These are phyloP conservation scores for Mycena citricolor DNA, from an alignment of 1,284 basidiomycete species.

Conservation along the genomic window DNA sequence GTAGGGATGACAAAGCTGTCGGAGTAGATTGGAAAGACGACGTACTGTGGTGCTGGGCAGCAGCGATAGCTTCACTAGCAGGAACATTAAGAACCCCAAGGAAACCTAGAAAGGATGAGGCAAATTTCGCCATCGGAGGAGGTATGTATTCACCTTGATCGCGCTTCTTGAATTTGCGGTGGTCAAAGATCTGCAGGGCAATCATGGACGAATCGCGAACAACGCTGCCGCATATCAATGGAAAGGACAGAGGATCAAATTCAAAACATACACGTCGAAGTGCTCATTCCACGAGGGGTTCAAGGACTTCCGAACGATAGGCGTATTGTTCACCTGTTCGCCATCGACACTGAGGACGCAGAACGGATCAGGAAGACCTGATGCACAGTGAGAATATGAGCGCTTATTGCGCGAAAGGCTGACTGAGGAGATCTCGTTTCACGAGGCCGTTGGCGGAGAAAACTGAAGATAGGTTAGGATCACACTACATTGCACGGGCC, in stretches of 20 bases:
- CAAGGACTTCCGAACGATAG: slow-evolving; percentile 79
- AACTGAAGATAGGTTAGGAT: slow-evolving; percentile 47
- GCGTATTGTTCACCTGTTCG: slow-evolving; percentile 92
- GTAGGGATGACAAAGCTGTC: slow-evolving; percentile 14
- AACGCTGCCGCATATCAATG: slow-evolving; percentile 48
- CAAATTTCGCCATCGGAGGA: slow-evolving; percentile 3
- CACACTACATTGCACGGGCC: background rate
- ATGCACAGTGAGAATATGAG: background rate
- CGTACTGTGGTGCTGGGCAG: slow-evolving; percentile 77
- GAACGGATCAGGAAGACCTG: slow-evolving; percentile 90
- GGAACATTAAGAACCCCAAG: slow-evolving; percentile 90
- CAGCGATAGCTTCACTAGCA: slow-evolving; percentile 77
- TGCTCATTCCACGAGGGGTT: slow-evolving; percentile 94
- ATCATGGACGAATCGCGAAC: slow-evolving; percentile 90
- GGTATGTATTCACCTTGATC: slow-evolving; percentile 76
- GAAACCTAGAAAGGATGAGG: slow-evolving; percentile 38
- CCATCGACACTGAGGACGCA: slow-evolving; percentile 95
- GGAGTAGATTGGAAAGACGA: slow-evolving; percentile 14
- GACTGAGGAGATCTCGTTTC: slow-evolving; percentile 82
- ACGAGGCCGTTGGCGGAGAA: slow-evolving; percentile 85
- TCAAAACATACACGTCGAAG: slow-evolving; percentile 77
- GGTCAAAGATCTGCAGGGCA: slow-evolving; percentile 97
- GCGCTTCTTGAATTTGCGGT: slow-evolving; percentile 94
- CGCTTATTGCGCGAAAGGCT: background rate
- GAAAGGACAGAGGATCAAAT: background rate